Evolutionary conservation across 768 basidiomycete genomes (phyloP).

Genomic region (Trametes maxima): DNA sequence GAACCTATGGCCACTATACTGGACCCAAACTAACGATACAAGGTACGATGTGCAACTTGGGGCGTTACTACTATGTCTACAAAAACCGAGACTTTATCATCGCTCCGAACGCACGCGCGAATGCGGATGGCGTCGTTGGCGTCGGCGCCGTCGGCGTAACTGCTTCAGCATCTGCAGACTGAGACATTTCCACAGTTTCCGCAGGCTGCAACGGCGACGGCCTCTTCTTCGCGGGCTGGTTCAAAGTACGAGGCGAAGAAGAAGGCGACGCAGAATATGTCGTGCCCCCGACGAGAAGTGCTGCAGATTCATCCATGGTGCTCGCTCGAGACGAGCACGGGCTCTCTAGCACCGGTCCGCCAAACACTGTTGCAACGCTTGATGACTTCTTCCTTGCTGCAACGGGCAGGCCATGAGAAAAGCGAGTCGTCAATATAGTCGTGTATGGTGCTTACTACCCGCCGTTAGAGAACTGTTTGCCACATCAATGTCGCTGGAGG

Average conservation of each 20-base stretch:
- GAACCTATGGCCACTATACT: too few species aligned
- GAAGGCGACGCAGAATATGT: not conserved
- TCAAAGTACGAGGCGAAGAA: not conserved
- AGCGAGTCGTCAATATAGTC: too few species aligned
- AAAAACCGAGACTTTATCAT: not conserved
- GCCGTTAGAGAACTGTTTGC: too few species aligned
- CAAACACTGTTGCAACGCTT: not conserved
- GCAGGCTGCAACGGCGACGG: not conserved
- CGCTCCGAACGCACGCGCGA: conserved; percentile 4
- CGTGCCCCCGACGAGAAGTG: not conserved
- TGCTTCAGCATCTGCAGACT: not conserved
- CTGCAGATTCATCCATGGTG: not conserved
- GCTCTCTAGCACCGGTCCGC: conserved; percentile 3
- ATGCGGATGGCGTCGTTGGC: not conserved
- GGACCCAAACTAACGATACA: too few species aligned
- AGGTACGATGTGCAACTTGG: too few species aligned
- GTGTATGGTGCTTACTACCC: too few species aligned
- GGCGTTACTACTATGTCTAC: too few species aligned
- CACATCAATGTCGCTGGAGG: not conserved
- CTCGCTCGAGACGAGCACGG: not conserved
- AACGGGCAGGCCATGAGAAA: too few species aligned
- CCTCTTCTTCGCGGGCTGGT: not conserved
- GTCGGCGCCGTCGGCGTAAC: not conserved
- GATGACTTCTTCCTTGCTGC: too few species aligned
- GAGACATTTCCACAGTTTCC: not conserved